Conservation (phyloP, 192 early-diverging fungal genomes). For the Phycomyces blakesleeanus region DNA sequence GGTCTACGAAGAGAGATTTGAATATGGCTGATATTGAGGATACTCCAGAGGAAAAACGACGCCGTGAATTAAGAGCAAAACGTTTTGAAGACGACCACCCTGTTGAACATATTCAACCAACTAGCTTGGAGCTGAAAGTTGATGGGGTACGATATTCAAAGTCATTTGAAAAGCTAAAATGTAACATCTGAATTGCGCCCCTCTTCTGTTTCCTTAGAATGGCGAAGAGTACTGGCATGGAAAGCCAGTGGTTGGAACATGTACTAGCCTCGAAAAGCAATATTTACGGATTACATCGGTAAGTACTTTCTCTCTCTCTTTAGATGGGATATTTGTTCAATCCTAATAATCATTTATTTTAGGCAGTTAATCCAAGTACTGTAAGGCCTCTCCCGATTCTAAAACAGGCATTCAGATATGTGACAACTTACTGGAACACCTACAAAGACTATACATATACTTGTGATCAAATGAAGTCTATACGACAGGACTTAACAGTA, state of each 20-base stretch:
- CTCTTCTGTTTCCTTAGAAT: slow-evolving; percentile 13
- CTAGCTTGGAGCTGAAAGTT: background rate
- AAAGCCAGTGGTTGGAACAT: slow-evolving; percentile 78
- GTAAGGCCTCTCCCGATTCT: slow-evolving; percentile 86
- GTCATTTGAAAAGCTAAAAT: background rate
- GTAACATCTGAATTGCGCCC: too few relatives aligned
- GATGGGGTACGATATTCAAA: background rate
- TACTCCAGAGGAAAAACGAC: slow-evolving; percentile 12
- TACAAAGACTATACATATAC: slow-evolving; percentile 93
- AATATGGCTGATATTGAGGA: background rate
- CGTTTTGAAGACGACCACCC: slow-evolving; percentile 9
- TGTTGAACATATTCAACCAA: background rate
- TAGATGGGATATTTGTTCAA: background rate
- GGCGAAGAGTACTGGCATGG: slow-evolving; percentile 79
- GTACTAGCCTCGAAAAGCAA: slow-evolving; percentile 79
- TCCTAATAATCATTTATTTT: background rate
- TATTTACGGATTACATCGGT: slow-evolving; percentile 92
- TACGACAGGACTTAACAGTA: slow-evolving; percentile 96
- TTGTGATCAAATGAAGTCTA: slow-evolving; percentile 94
- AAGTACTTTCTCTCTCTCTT: slow-evolving; percentile 26
- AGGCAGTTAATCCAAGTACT: slow-evolving; percentile 85
- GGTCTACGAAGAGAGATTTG: background rate
- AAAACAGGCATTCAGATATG: slow-evolving; percentile 68
- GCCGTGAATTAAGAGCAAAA: slow-evolving; percentile 2
- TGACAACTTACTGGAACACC: slow-evolving; percentile 76